Conservation (phyloP, 768 basidiomycete genomes). For the Leccinum arenicola region DNA sequence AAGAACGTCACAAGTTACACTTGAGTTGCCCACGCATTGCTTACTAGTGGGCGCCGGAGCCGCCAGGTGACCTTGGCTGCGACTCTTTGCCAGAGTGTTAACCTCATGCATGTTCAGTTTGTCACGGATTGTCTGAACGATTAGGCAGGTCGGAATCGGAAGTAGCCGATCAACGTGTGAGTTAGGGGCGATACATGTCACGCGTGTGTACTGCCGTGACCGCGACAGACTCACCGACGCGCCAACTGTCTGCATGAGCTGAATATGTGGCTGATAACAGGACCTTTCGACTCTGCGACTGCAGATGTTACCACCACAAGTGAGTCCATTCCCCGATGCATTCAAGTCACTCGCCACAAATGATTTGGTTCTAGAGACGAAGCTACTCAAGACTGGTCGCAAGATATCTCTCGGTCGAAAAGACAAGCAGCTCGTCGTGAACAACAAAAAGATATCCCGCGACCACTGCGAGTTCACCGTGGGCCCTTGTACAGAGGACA, state of each 20-base stretch:
- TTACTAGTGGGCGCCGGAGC: too few relatives aligned
- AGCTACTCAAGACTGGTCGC: constrained; percentile 60
- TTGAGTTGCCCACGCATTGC: too few relatives aligned
- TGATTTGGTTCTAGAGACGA: constrained; percentile 37
- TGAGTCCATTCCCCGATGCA: constrained; percentile 29
- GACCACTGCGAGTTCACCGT: constrained; percentile 60
- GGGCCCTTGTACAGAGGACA: constrained; percentile 46
- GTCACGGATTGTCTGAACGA: too few relatives aligned
- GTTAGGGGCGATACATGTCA: too few relatives aligned
- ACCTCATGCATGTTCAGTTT: too few relatives aligned
- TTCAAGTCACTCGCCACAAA: constrained; percentile 2
- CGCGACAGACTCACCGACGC: too few relatives aligned
- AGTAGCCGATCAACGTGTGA: too few relatives aligned
- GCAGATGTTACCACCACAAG: constrained; percentile 40
- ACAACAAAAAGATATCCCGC: constrained; percentile 62
- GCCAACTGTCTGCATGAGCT: background rate
- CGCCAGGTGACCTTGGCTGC: too few relatives aligned
- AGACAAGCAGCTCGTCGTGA: constrained; percentile 47
- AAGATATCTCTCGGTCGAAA: constrained; percentile 59
- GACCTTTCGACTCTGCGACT: constrained; percentile 47
- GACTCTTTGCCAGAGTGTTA: too few relatives aligned
- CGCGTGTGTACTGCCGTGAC: too few relatives aligned
- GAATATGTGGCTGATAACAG: constrained; percentile 53
- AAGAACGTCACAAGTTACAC: too few relatives aligned
- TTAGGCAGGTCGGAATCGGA: too few relatives aligned